A percentile compares a stretch with the other conserved stretches of the same genome.
These are phyloP conservation scores for Drosera spatulata DNA, from an alignment of 179 eudicot genomes.

Conservation along the genomic window DNA sequence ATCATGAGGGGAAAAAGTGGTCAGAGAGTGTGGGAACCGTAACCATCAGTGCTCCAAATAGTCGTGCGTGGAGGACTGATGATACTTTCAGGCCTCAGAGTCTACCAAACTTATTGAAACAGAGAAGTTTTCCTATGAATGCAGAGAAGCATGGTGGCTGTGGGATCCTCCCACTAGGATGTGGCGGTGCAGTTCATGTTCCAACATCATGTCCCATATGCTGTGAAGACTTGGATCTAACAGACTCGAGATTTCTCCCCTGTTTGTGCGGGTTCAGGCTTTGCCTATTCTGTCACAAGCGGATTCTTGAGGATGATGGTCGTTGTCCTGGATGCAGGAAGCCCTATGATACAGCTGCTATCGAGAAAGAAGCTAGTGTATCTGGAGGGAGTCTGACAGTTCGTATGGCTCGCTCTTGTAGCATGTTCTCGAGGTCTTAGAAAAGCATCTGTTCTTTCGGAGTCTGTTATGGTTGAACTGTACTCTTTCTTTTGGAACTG, in stretches of 20 bases:
- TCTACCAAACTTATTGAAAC: conserved; percentile 69
- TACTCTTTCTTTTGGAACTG: conserved; percentile 17
- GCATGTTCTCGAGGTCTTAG: conserved; percentile 79
- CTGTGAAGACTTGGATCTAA: conserved; percentile 79
- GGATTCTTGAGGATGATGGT: conserved; percentile 79
- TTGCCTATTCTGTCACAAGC: conserved; percentile 93
- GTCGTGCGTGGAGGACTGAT: conserved; percentile 78
- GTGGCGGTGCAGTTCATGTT: conserved; percentile 22
- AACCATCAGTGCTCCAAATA: conserved; percentile 15
- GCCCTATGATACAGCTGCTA: conserved; percentile 44
- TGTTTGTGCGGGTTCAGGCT: conserved; percentile 82
- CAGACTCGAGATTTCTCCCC: conserved; percentile 80
- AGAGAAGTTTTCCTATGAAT: conserved; percentile 57
- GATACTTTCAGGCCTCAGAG: conserved; percentile 80
- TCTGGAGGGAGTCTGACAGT: conserved; percentile 45
- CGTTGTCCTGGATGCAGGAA: conserved; percentile 99
- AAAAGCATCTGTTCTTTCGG: conserved; percentile 16
- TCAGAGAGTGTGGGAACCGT: conserved; percentile 19
- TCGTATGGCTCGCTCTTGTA: conserved; percentile 69
- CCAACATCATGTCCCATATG: conserved; percentile 85
- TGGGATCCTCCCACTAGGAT: conserved; percentile 40
- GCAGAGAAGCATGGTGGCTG: conserved; percentile 26
- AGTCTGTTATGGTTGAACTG: conserved; percentile 33
- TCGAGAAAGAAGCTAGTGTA: conserved; percentile 38
- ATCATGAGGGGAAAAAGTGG: conserved; percentile 6